Conservation (phyloP, 2,329 filamentous ascomycete species). For the Sarocladium brachiariae region DNA sequence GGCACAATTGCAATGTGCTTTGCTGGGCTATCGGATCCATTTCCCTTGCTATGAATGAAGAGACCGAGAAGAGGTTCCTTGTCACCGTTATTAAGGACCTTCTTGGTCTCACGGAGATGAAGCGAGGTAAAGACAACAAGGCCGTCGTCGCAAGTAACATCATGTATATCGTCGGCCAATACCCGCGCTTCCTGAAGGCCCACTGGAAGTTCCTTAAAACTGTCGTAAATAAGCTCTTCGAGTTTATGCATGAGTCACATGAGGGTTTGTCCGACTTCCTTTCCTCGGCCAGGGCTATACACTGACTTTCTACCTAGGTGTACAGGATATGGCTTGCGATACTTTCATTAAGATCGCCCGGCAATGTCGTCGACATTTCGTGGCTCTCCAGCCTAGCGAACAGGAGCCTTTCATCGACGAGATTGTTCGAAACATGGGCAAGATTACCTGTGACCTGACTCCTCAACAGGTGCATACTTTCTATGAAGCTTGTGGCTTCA, state of each 20-base stretch:
- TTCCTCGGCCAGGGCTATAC: background rate
- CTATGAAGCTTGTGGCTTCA: slow-evolving; percentile 97
- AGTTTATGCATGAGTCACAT: slow-evolving; percentile 99
- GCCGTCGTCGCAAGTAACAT: slow-evolving; percentile 98
- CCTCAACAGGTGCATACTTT: slow-evolving; percentile 98
- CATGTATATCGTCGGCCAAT: slow-evolving; percentile 99
- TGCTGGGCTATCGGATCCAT: slow-evolving; percentile 99
- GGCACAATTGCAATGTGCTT: slow-evolving; percentile 98
- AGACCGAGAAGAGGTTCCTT: slow-evolving; percentile 96
- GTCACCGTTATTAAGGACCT: slow-evolving; percentile 99
- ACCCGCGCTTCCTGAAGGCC: slow-evolving; percentile 94
- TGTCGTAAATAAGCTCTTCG: slow-evolving; percentile 98
- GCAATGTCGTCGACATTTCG: slow-evolving; percentile 95
- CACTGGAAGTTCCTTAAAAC: slow-evolving; percentile 99
- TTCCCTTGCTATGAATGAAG: slow-evolving; percentile 97
- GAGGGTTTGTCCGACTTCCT: slow-evolving; percentile 68
- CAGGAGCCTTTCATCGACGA: slow-evolving; percentile 96
- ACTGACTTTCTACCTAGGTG: slow-evolving; percentile 45
- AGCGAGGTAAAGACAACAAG: slow-evolving; percentile 99
- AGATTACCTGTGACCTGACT: slow-evolving; percentile 90
- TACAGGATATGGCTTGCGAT: slow-evolving; percentile 99
- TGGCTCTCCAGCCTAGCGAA: slow-evolving; percentile 90
- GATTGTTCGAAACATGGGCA: slow-evolving; percentile 90
- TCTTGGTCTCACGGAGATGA: slow-evolving; percentile 95
- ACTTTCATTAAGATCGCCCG: slow-evolving; percentile 99